phyloP scores from a whole-genome alignment of 2,329 filamentous ascomycete species.

The Paraphaeosphaeria sporulosa region DNA sequence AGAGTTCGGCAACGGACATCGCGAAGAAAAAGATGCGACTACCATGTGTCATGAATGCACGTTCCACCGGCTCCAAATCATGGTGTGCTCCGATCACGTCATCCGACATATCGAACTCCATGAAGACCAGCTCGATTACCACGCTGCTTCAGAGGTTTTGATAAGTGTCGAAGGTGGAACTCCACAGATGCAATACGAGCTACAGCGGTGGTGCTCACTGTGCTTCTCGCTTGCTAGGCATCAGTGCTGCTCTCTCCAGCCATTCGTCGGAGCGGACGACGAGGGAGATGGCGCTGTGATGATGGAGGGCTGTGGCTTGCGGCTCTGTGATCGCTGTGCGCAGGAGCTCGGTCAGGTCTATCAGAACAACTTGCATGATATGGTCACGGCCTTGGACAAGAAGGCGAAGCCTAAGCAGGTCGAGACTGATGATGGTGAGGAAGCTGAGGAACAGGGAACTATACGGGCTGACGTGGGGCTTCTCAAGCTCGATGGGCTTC shows the following conservation, averaged over 20 bases:
- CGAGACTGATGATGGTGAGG: conserved; percentile 18
- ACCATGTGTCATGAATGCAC: conserved; percentile 37
- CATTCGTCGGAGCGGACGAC: conserved; percentile 5
- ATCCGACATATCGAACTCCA: conserved; percentile 14
- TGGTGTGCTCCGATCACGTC: conserved; percentile 27
- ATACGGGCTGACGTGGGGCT: conserved; percentile 4
- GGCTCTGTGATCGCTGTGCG: conserved; percentile 34
- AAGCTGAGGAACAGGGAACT: background rate
- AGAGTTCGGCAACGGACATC: conserved; percentile 51
- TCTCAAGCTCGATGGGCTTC: background rate
- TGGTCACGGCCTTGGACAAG: conserved; percentile 26
- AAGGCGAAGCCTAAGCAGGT: conserved; percentile 28
- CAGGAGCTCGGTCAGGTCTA: conserved; percentile 18
- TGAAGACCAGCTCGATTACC: conserved; percentile 13
- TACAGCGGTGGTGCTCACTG: conserved; percentile 39
- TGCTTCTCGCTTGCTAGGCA: conserved; percentile 36
- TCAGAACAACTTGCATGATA: conserved; percentile 17
- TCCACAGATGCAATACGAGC: conserved; percentile 19
- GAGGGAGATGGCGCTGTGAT: conserved; percentile 16
- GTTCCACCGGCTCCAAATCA: conserved; percentile 30
- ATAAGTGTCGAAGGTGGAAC: conserved; percentile 20
- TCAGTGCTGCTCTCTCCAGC: conserved; percentile 23
- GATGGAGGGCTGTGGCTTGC: conserved; percentile 34
- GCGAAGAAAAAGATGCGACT: conserved; percentile 21
- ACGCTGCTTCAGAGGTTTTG: conserved; percentile 21